These are phyloP conservation scores for Tillandsia fasciculata DNA, from an alignment of 176 grass and related monocot genomes.

Conservation along the genomic window DNA sequence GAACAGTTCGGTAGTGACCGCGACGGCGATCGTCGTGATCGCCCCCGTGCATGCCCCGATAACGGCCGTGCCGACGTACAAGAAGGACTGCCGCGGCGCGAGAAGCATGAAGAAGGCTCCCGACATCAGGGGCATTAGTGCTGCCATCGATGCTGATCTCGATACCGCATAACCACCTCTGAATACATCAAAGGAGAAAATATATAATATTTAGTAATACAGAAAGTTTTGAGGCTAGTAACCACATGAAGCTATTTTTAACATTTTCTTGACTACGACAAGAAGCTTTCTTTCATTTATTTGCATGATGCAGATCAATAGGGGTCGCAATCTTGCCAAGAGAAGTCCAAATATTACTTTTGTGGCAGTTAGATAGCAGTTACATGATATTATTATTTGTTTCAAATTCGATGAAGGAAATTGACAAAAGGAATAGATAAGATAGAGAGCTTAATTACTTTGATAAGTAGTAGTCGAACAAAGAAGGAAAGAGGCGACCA, in stretches of 20 bases:
- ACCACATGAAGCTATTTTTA: too few species aligned
- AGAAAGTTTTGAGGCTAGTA: too few species aligned
- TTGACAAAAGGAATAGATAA: too few species aligned
- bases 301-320: too few species aligned
- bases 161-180: slow-evolving; percentile 57
- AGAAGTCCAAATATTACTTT: too few species aligned
- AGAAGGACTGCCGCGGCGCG: slow-evolving; percentile 24
- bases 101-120: slow-evolving; percentile 73
- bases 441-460: slow-evolving; percentile 36
- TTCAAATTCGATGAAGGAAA: not conserved
- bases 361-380: too few species aligned
- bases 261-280: too few species aligned
- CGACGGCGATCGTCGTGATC: slow-evolving; percentile 78
- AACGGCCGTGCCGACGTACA: slow-evolving; percentile 66
- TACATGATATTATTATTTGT: not conserved
- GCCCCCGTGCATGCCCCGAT: slow-evolving; percentile 88
- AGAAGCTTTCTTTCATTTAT: too few species aligned
- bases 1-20: slow-evolving; percentile 81
- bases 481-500: slow-evolving; percentile 86
- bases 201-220: too few species aligned
- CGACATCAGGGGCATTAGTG: slow-evolving; percentile 62
- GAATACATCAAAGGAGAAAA: slow-evolving; percentile 2
- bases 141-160: slow-evolving; percentile 69
- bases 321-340: too few species aligned
- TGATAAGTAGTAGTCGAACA: slow-evolving; percentile 82